Evolutionary conservation across 495 filamentous ascomycete species (phyloP), one percentile per base, ranked within the genome.

Genomic region (Annulohypoxylon moriforme): DNA sequence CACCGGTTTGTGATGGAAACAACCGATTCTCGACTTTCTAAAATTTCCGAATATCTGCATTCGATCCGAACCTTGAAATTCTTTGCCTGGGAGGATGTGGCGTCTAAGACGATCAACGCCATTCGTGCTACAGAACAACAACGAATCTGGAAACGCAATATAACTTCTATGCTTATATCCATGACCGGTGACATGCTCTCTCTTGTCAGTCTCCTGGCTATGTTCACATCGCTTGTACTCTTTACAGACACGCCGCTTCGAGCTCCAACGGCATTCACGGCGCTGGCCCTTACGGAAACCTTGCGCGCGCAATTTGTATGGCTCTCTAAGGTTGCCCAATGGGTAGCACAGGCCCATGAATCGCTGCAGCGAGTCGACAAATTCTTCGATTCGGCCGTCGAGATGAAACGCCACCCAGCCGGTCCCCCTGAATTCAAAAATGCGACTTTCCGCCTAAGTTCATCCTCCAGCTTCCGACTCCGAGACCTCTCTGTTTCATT

Each of bases 111-210:
- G 34, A 90, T 96, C 20, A 86, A 91, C 61, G 91, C 93, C 62
- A 93, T 92, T 69, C 84, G 93, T 53, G 80, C 82, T 20, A 82
- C 84, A 0, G 93, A 96, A 76, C 81, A 95, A n/a, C 85, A 85
- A 60, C 84, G 87, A 34, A 76, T 94, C 46, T 87, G 93, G 31
- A 85, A 82, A 22, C 85, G 91, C 61, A 95, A 95, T 75, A 89
- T 94, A 38, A 80, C 93, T 10, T 95, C 91, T 89, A 88, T 92
- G 4, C 79, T 84, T 60, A 92, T 93, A 24, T 90, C 91, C 6
- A 92, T 91, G n/a, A 84, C 94, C 11, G 95, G 93, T 91, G 93
- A 91, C 71, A 90, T 89, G n/a, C 89, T 91, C 9, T 93, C 93
- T 18, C 84, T 96, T 33, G 68, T 94, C 20, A 95, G 94, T 69